Evolutionary conservation across 352 stramenopile genomes (phyloP).

Genomic region (Phytophthora citrophthora): DNA sequence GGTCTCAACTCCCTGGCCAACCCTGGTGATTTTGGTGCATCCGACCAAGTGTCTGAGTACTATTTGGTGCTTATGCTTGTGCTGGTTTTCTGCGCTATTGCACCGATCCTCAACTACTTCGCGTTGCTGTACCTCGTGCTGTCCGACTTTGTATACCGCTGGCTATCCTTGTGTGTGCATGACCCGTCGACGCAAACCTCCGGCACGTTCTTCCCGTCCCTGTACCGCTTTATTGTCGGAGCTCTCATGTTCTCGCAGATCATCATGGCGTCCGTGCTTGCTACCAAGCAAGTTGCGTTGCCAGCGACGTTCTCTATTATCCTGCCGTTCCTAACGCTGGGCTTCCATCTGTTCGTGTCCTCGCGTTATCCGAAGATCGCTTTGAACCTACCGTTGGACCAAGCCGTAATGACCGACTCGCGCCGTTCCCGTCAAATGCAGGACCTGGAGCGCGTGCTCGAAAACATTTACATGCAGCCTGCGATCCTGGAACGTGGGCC

Average conservation of each 20-base stretch:
- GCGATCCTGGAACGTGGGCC: conserved; percentile 68
- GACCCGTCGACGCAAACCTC: conserved; percentile 74
- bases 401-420: conserved; percentile 78
- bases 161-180: conserved; percentile 72
- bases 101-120: conserved; percentile 85
- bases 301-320: conserved; percentile 66
- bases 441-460: conserved; percentile 61
- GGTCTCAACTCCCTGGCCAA: conserved; percentile 64
- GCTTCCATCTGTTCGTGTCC: conserved; percentile 79
- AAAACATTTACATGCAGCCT: conserved; percentile 73
- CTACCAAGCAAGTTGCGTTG: conserved; percentile 75
- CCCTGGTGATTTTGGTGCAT: conserved; percentile 65
- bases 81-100: conserved; percentile 76
- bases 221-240: conserved; percentile 83
- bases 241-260: conserved; percentile 82
- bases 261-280: conserved; percentile 75
- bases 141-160: conserved; percentile 80
- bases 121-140: conserved; percentile 71
- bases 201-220: conserved; percentile 77
- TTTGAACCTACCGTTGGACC: conserved; percentile 73
- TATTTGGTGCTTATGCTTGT: conserved; percentile 80
- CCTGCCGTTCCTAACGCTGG: conserved; percentile 64
- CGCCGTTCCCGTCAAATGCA: conserved; percentile 57
- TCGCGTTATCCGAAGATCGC: conserved; percentile 73
- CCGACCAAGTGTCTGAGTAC: conserved; percentile 70